These are phyloP conservation scores for Colletotrichum sp. DNA, from an alignment of 2,329 filamentous ascomycete genomes.

Conservation along the genomic window DNA sequence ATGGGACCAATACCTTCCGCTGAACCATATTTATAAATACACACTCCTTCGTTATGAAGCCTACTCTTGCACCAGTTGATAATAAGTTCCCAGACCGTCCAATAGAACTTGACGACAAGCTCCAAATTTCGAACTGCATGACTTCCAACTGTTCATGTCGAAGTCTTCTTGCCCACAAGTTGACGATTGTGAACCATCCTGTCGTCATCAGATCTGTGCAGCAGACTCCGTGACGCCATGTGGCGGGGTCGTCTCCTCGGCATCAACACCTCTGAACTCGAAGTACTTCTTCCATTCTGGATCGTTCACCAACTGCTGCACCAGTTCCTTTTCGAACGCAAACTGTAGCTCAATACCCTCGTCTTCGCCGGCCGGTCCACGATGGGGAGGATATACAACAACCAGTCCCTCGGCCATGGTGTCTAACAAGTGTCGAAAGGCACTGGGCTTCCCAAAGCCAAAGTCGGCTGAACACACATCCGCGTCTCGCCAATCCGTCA, in stretches of 20 bases:
- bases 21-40: not conserved
- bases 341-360: slow-evolving; percentile 40
- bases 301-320: slow-evolving; percentile 35
- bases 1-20: not conserved
- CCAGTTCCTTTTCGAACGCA: slow-evolving; percentile 37
- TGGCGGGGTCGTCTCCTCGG: not conserved
- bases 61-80: not conserved
- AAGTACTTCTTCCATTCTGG: slow-evolving; percentile 39
- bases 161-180: not conserved
- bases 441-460: slow-evolving; percentile 37
- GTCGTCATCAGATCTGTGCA: not conserved
- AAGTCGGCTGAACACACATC: slow-evolving; percentile 34
- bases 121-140: not conserved
- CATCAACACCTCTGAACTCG: slow-evolving; percentile 40
- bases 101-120: not conserved
- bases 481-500: slow-evolving; percentile 40
- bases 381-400: slow-evolving; percentile 35
- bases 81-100: not conserved
- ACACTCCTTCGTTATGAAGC: not conserved
- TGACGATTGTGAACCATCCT: fast-evolving
- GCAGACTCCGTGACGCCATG: not conserved
- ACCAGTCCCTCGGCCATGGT: slow-evolving; percentile 30
- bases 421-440: slow-evolving; percentile 37
- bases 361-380: slow-evolving; percentile 28
- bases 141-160: not conserved